Evolutionary conservation across 2,329 filamentous ascomycete species (phyloP).

Genomic region (Beauveria bassiana): DNA sequence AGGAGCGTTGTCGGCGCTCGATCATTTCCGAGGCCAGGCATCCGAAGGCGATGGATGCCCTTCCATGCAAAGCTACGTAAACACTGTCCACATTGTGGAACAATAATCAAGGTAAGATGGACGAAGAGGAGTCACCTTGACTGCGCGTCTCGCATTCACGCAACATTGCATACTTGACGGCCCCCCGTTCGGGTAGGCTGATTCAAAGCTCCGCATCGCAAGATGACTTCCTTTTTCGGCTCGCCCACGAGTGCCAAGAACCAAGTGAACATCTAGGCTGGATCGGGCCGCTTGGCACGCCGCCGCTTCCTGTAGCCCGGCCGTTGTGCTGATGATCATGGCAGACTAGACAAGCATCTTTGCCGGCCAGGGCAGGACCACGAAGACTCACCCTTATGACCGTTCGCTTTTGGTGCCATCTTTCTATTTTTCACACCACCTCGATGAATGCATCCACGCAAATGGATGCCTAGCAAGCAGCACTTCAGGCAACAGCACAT

Average conservation of each 20-base stretch:
- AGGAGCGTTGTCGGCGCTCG: too few relatives aligned
- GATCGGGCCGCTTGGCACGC: background rate
- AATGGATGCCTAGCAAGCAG: background rate
- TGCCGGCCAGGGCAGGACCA: too few relatives aligned
- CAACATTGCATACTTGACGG: background rate
- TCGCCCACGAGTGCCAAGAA: background rate
- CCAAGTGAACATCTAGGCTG: background rate
- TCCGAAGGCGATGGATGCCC: background rate
- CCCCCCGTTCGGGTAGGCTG: background rate
- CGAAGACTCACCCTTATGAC: too few relatives aligned
- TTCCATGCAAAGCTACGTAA: background rate
- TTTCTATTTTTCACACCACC: too few relatives aligned
- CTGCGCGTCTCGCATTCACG: background rate
- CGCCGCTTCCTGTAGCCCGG: background rate
- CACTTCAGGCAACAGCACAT: background rate
- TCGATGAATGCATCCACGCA: too few relatives aligned
- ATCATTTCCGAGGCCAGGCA: background rate
- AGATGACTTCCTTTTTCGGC: conserved; percentile 6
- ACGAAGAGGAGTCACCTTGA: background rate
- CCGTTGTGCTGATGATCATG: too few relatives aligned
- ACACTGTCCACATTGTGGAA: background rate
- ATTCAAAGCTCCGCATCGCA: background rate
- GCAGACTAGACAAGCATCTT: too few relatives aligned
- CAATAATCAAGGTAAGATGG: background rate
- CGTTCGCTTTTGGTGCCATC: too few relatives aligned